A percentile compares a stretch with the other conserved stretches of the same genome.
These are phyloP conservation scores for Paramyrothecium roridum DNA, from an alignment of 2,329 filamentous ascomycete genomes.

Conservation along the genomic window DNA sequence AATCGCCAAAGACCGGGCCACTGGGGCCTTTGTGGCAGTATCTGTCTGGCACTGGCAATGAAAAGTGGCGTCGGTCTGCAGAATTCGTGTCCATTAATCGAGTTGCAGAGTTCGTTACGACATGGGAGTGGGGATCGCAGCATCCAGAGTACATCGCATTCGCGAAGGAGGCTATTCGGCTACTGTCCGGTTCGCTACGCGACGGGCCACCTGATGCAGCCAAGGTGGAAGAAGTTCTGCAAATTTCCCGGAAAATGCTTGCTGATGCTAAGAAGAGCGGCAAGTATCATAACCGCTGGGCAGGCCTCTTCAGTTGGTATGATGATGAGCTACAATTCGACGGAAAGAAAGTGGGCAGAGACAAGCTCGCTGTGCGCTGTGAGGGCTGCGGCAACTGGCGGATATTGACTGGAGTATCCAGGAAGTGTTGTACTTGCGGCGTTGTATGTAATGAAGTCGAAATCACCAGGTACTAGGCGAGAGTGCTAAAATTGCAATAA, in stretches of 20 bases:
- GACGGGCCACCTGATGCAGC: not conserved
- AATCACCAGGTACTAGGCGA: not conserved
- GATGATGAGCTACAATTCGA: not conserved
- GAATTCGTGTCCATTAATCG: not conserved
- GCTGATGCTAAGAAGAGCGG: not conserved
- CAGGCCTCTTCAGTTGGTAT: not conserved
- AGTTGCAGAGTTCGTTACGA: not conserved
- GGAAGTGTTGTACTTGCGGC: not conserved
- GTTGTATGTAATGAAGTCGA: not conserved
- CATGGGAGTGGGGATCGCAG: not conserved
- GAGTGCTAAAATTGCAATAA: too few relatives aligned
- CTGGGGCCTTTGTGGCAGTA: not conserved
- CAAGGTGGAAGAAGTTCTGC: not conserved
- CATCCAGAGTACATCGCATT: not conserved
- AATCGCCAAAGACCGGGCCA: not conserved
- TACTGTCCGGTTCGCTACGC: not conserved
- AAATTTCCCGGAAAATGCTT: not conserved
- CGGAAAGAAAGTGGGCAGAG: not conserved
- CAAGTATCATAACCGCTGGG: not conserved
- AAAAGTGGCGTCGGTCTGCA: not conserved
- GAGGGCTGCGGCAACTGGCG: not conserved
- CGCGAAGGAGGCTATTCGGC: not conserved
- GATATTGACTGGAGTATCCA: not conserved
- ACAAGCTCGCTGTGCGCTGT: not conserved
- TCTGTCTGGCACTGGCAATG: not conserved